Conservation (phyloP, 805 yeast genomes). For the Danielozyma ontarioensis region DNA sequence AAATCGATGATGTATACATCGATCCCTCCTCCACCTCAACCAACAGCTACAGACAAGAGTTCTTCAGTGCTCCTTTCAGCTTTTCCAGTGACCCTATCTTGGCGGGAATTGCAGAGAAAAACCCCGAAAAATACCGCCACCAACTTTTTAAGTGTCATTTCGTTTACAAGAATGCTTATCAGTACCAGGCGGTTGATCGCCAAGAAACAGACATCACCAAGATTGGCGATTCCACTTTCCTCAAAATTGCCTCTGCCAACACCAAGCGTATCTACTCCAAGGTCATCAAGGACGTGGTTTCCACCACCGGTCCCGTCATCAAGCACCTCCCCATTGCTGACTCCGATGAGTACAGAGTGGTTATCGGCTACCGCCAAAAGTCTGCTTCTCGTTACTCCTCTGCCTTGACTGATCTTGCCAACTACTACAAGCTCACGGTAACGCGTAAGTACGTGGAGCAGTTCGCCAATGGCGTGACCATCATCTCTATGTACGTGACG, state of each 20-base stretch:
- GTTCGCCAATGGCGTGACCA: constrained; percentile 81
- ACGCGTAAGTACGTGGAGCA: constrained; percentile 93
- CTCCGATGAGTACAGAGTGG: constrained; percentile 77
- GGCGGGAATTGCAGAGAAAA: constrained; percentile 31
- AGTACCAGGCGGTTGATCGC: constrained; percentile 14
- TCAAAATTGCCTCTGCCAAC: constrained; percentile 69
- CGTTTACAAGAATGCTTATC: constrained; percentile 62
- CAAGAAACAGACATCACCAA: constrained; percentile 50
- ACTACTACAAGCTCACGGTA: constrained; percentile 79
- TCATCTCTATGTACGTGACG: constrained; percentile 80
- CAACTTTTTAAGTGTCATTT: constrained; percentile 69
- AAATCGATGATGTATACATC: constrained; percentile 78
- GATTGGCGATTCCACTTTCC: constrained; percentile 76
- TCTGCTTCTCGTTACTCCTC: constrained; percentile 84
- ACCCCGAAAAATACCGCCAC: constrained; percentile 28
- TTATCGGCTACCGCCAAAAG: constrained; percentile 82
- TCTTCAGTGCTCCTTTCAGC: constrained; percentile 63
- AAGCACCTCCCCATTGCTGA: constrained; percentile 78
- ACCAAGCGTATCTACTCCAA: constrained; percentile 75
- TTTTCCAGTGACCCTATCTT: constrained; percentile 42
- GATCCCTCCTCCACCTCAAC: constrained; percentile 41
- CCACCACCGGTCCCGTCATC: constrained; percentile 87
- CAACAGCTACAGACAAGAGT: constrained; percentile 65
- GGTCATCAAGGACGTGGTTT: constrained; percentile 61
- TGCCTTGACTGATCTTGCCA: constrained; percentile 79